phyloP scores from a whole-genome alignment of 78 protist species.

The Pigoraptor vietnamica region DNA sequence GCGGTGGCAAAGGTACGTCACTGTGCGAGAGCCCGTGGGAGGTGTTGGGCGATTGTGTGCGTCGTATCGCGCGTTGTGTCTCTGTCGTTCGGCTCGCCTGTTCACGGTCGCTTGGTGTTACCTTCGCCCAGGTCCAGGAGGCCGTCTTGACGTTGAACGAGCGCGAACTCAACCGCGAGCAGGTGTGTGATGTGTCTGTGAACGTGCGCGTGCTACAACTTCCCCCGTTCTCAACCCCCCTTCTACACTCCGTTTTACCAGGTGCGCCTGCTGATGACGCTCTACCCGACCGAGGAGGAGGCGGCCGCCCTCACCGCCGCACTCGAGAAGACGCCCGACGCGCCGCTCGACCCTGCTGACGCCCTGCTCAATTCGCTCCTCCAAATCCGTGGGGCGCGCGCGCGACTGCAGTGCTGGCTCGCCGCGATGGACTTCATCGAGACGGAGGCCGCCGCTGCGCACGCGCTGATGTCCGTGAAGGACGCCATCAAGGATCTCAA shows the following conservation, averaged over 20 bases:
- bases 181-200: too few species aligned
- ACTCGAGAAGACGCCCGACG: background rate
- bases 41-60: too few species aligned
- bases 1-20: background rate
- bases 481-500: background rate
- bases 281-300: background rate
- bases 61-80: too few species aligned
- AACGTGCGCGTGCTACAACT: too few species aligned
- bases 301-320: background rate
- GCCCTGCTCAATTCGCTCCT: background rate
- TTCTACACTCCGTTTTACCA: too few species aligned
- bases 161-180: background rate
- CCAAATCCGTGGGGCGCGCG: background rate
- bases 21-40: background rate
- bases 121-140: background rate
- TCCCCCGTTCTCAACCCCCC: too few species aligned
- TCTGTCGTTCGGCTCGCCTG: too few species aligned
- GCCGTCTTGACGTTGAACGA: background rate
- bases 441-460: background rate
- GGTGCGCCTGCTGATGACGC: background rate
- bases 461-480: background rate
- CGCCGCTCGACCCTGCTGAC: background rate
- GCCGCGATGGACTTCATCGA: background rate
- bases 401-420: background rate
- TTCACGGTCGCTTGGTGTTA: background rate